Percentiles rank a stretch among this genome's conserved stretches.
Evolutionary conservation across 2,329 filamentous ascomycete genomes (phyloP).

Genomic region (Curvularia lunata): DNA sequence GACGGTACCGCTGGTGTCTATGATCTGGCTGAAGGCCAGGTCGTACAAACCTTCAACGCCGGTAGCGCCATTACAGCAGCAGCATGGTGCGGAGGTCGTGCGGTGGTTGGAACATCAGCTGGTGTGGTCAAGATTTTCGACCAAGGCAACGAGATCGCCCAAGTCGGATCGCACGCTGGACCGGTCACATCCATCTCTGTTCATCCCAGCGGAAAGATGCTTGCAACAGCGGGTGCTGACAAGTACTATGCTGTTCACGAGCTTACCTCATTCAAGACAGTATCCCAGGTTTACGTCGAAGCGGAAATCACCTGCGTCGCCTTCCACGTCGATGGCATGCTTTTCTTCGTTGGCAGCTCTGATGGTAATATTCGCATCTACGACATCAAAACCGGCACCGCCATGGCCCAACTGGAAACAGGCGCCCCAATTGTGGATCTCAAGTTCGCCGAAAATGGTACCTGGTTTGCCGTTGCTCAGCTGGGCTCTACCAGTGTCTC

Average conservation of each 20-base stretch:
- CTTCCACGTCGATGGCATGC: constrained; percentile 97
- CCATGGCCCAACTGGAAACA: constrained; percentile 74
- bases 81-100: constrained; percentile 69
- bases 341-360: constrained; percentile 83
- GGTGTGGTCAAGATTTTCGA: constrained; percentile 83
- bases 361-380: constrained; percentile 86
- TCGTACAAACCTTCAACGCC: constrained; percentile 70
- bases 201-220: constrained; percentile 81
- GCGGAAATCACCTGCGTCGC: constrained; percentile 76
- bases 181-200: constrained; percentile 76
- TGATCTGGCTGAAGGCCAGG: constrained; percentile 76
- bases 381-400: constrained; percentile 79
- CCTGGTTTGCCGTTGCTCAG: constrained; percentile 86
- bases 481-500: constrained; percentile 79
- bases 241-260: constrained; percentile 95
- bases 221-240: constrained; percentile 87
- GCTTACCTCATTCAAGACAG: constrained; percentile 67
- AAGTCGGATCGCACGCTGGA: constrained; percentile 82
- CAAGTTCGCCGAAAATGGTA: constrained; percentile 94
- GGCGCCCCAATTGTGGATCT: constrained; percentile 74
- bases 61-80: constrained; percentile 71
- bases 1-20: constrained; percentile 79
- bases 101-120: constrained; percentile 75
- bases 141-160: constrained; percentile 69
- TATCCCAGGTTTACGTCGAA: constrained; percentile 81